Conservation (phyloP, 371 early-diverging fungal genomes). For the Mucor plumbeus region DNA sequence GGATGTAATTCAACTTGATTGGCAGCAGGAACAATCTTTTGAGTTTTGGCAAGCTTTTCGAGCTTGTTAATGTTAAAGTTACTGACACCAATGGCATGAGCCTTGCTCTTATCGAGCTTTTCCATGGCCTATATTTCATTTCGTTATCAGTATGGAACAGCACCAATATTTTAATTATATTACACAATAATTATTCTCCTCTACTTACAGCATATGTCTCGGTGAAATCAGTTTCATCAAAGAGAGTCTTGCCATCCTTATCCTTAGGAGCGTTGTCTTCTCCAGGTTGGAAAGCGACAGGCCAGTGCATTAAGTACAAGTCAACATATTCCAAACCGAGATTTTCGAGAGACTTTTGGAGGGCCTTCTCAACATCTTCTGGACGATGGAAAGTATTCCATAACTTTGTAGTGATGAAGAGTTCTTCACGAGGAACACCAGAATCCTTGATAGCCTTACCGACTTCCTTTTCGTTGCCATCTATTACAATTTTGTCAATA, state of each 20-base stretch:
- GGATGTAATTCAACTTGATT: slow-evolving; percentile 74
- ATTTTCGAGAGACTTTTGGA: slow-evolving; percentile 56
- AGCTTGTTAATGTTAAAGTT: slow-evolving; percentile 41
- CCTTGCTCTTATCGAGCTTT: slow-evolving; percentile 58
- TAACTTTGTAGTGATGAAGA: slow-evolving; percentile 90
- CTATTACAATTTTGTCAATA: slow-evolving; percentile 18
- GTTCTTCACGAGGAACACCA: slow-evolving; percentile 65
- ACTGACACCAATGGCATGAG: slow-evolving; percentile 46
- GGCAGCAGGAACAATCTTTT: slow-evolving; percentile 44
- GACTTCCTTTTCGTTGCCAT: slow-evolving; percentile 73
- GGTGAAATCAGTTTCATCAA: slow-evolving; percentile 26
- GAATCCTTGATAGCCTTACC: slow-evolving; percentile 73
- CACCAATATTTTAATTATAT: background rate
- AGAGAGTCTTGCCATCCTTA: slow-evolving; percentile 37
- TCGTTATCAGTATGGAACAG: background rate
- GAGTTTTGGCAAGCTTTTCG: slow-evolving; percentile 41
- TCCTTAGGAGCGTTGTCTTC: slow-evolving; percentile 34
- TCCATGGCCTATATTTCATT: slow-evolving; percentile 70
- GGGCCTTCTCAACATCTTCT: slow-evolving; percentile 51
- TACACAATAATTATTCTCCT: background rate
- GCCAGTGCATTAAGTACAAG: slow-evolving; percentile 70
- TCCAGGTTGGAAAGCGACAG: slow-evolving; percentile 31
- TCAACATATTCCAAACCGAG: slow-evolving; percentile 73
- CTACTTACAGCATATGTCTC: slow-evolving; percentile 59
- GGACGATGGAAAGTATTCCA: slow-evolving; percentile 66